Conservation (phyloP, 1,284 basidiomycete genomes). For the Melanopsichium pennsylvanicum region DNA sequence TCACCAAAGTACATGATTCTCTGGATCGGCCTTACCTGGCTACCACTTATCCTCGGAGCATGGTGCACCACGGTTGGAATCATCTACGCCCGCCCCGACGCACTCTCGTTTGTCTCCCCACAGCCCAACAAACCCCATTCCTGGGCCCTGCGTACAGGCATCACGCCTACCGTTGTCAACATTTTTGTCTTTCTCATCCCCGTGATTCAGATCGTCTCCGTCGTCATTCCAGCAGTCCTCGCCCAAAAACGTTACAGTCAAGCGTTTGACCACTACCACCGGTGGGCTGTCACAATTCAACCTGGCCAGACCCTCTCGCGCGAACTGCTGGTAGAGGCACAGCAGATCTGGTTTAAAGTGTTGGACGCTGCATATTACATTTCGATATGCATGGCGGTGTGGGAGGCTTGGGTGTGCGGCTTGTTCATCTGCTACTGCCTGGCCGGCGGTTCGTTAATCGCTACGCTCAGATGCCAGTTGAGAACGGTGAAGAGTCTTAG, state of each 20-base stretch:
- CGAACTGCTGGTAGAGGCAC: constrained; percentile 30
- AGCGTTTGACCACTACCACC: constrained; percentile 11
- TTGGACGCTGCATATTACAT: constrained; percentile 24
- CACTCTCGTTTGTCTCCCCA: constrained; percentile 28
- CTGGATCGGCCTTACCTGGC: constrained; percentile 30
- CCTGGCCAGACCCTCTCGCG: constrained; percentile 5
- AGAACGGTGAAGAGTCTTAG: constrained; percentile 18
- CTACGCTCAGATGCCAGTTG: constrained; percentile 19
- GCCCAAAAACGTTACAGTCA: constrained; percentile 12
- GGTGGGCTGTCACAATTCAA: constrained; percentile 10
- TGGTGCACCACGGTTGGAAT: constrained; percentile 29
- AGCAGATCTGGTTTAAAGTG: constrained; percentile 37
- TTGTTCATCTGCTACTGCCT: constrained; percentile 14
- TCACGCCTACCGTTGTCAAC: constrained; percentile 29
- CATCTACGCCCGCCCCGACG: constrained; percentile 29
- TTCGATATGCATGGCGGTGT: constrained; percentile 29
- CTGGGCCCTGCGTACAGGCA: constrained; percentile 20
- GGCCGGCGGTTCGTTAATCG: constrained; percentile 17
- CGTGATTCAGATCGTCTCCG: constrained; percentile 16
- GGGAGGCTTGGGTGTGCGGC: constrained; percentile 26
- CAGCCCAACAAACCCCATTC: constrained; percentile 22
- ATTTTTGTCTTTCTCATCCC: constrained; percentile 19
- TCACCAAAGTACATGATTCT: constrained; percentile 28
- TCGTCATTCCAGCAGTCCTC: constrained; percentile 22
- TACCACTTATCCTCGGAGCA: constrained; percentile 30